Evolutionary conservation across 305 asterid species (phyloP).

Genomic region (Fraxinus angustifolia): DNA sequence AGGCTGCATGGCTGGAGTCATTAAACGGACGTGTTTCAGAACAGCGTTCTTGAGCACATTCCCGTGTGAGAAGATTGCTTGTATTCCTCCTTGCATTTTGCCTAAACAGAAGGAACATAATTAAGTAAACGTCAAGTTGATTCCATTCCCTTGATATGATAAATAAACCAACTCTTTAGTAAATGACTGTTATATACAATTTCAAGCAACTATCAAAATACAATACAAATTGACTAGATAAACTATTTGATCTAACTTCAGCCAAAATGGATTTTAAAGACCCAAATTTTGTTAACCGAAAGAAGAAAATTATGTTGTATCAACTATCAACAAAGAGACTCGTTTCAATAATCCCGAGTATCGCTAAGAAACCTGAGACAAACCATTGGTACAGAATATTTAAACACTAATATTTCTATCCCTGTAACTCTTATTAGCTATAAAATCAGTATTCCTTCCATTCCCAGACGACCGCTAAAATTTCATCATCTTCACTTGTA

Average conservation of each 20-base stretch:
- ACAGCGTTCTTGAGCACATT: conserved; percentile 60
- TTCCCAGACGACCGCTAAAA: neutral
- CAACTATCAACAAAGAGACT: neutral
- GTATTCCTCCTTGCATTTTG: conserved; percentile 89
- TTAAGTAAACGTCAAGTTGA: neutral
- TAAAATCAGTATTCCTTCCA: neutral
- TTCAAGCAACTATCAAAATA: neutral
- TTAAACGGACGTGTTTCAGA: conserved; percentile 61
- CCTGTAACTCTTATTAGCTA: neutral
- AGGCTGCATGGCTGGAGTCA: conserved; percentile 40
- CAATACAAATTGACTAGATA: neutral
- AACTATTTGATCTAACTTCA: neutral
- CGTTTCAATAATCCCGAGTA: neutral
- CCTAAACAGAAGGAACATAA: conserved; percentile 19
- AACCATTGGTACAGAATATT: neutral
- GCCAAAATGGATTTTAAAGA: conserved; percentile 10
- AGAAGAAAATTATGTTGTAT: neutral
- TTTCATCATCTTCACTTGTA: neutral
- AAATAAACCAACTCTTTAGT: neutral
- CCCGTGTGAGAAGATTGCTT: conserved; percentile 56
- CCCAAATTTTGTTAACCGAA: neutral
- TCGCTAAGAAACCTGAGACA: neutral
- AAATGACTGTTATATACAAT: neutral
- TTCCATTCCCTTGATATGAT: neutral
- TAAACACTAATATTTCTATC: neutral